Evolutionary conservation across 768 basidiomycete species (phyloP).

Genomic region (Hortiboletus flavorubellus): DNA sequence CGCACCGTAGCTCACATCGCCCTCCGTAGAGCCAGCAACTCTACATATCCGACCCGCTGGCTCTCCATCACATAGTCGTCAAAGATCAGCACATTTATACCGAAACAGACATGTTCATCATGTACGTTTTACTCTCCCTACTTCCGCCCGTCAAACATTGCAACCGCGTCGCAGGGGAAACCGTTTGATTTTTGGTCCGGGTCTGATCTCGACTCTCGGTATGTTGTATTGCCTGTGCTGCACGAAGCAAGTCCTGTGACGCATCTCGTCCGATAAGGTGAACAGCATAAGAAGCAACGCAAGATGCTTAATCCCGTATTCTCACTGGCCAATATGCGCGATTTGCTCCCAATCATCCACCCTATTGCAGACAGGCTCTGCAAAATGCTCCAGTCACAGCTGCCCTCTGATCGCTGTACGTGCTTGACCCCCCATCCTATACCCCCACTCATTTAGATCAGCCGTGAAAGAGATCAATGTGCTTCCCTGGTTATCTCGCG

Average conservation of each 20-base stretch:
- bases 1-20: not conserved
- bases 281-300: conserved; percentile 31
- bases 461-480: conserved; percentile 32
- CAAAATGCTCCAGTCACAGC: conserved; percentile 14
- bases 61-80: conserved; percentile 36
- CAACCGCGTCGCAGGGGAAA: conserved; percentile 18
- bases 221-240: not conserved
- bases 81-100: conserved; percentile 37
- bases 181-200: conserved; percentile 35
- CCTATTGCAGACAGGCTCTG: conserved; percentile 32
- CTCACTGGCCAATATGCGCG: conserved; percentile 30
- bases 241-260: not conserved
- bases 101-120: conserved; percentile 35
- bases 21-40: conserved; percentile 25
- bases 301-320: conserved; percentile 36
- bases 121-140: conserved; percentile 13
- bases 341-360: conserved; percentile 30
- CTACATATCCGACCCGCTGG: conserved; percentile 37
- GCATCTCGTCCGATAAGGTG: conserved; percentile 12
- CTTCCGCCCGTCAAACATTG: not conserved
- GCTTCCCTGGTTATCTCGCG: conserved; percentile 32
- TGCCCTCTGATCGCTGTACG: conserved; percentile 26
- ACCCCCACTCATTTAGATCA: conserved; percentile 5
- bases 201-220: conserved; percentile 38
- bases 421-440: not conserved